A percentile compares a stretch with the other conserved stretches of the same genome.
Evolutionary conservation across 2,329 filamentous ascomycete genomes (phyloP).

Genomic region (Fusarium pininemorale): DNA sequence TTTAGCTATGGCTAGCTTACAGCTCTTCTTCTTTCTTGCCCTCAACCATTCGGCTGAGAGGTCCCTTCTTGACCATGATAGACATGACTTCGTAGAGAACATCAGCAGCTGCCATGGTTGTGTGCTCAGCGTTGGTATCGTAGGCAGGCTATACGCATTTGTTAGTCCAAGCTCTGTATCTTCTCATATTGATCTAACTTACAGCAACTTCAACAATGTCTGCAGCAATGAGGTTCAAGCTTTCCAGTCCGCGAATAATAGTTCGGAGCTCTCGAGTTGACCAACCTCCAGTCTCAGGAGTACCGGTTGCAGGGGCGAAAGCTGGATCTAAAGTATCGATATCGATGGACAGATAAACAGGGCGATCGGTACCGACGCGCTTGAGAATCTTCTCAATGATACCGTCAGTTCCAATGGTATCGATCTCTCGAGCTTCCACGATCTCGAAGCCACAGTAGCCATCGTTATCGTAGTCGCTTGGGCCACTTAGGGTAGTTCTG

Average conservation of each 20-base stretch:
- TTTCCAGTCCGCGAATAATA: conserved; percentile 74
- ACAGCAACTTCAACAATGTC: conserved; percentile 75
- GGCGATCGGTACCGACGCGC: conserved; percentile 75
- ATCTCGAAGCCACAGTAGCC: conserved; percentile 83
- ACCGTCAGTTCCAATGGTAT: conserved; percentile 66
- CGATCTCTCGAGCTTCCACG: conserved; percentile 69
- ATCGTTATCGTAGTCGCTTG: conserved; percentile 77
- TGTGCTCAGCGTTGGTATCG: conserved; percentile 76
- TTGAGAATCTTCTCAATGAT: conserved; percentile 83
- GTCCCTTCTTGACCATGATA: conserved; percentile 83
- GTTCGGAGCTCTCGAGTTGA: conserved; percentile 77
- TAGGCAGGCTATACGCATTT: conserved; percentile 64
- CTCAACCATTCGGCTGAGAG: conserved; percentile 62
- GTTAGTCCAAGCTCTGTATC: not conserved
- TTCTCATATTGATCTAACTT: conserved; percentile 8
- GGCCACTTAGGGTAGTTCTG: conserved; percentile 77
- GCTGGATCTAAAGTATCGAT: conserved; percentile 87
- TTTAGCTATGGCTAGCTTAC: not conserved
- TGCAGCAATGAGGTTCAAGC: conserved; percentile 73
- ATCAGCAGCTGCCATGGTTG: conserved; percentile 77
- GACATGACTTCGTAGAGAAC: conserved; percentile 81
- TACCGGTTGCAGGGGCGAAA: conserved; percentile 79
- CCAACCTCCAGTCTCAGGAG: conserved; percentile 81
- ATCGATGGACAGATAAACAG: conserved; percentile 84
- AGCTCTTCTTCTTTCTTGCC: conserved; percentile 14